Conservation (phyloP, 2,329 filamentous ascomycete species). For the Pseudopyricularia cyperi region DNA sequence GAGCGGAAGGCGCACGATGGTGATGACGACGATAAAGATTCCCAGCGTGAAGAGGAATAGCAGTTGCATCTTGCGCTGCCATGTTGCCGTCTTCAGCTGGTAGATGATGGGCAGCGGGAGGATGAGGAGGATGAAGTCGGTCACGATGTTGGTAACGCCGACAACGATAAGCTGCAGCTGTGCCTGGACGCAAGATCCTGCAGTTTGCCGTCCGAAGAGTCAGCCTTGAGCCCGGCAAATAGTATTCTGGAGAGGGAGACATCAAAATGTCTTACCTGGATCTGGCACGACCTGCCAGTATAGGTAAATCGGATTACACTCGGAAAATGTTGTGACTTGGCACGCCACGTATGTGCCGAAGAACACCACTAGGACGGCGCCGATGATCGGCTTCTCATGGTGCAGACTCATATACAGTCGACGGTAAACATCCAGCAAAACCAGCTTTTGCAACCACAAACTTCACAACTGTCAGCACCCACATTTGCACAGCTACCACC, state of each 20-base stretch:
- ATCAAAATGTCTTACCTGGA: background rate
- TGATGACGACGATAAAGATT: conserved; percentile 32
- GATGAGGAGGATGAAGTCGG: conserved; percentile 21
- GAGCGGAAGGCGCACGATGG: conserved; percentile 31
- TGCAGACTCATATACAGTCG: background rate
- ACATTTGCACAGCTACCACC: background rate
- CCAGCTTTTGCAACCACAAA: conserved; percentile 2
- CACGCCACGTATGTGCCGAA: background rate
- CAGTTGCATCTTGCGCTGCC: conserved; percentile 14
- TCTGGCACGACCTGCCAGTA: conserved; percentile 1
- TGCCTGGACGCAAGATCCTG: background rate
- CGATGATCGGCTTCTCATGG: background rate
- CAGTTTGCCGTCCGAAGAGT: background rate
- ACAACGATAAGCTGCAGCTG: background rate
- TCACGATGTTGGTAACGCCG: conserved; percentile 16
- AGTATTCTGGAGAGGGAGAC: background rate
- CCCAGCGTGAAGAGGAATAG: conserved; percentile 22
- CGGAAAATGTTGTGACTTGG: background rate
- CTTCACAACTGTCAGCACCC: background rate
- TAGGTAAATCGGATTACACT: background rate
- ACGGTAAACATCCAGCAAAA: conserved; percentile 2
- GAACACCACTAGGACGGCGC: background rate
- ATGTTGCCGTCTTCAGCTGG: background rate
- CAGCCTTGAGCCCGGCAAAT: background rate
- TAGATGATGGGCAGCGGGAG: conserved; percentile 20